These are phyloP conservation scores for Solanum aculeatissimum DNA, from an alignment of 305 asterid genomes.

Conservation along the genomic window DNA sequence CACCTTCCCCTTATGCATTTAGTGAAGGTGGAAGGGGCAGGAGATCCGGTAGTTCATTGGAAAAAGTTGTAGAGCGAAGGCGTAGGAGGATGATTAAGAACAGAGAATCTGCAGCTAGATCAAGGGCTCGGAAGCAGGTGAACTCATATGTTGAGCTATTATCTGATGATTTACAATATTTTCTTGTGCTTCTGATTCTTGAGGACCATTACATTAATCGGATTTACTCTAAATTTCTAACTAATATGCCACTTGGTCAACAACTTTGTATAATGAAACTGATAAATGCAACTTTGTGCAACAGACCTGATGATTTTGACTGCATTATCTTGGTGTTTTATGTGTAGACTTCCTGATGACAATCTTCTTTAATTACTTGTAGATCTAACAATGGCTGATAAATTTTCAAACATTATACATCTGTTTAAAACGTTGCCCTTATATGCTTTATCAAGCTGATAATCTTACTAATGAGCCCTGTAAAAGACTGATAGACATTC, in stretches of 20 bases:
- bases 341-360: not conserved
- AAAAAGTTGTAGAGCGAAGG: constrained; percentile 96
- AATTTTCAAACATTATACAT: not conserved
- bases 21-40: constrained; percentile 63
- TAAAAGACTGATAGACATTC: not conserved
- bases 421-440: not conserved
- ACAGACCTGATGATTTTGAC: not conserved
- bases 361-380: not conserved
- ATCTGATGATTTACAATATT: not conserved
- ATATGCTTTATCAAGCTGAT: not conserved
- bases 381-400: not conserved
- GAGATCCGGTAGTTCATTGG: constrained; percentile 55
- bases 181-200: not conserved
- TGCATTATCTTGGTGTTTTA: not conserved
- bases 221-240: not conserved
- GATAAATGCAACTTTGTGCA: not conserved
- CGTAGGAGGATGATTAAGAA: constrained; percentile 94
- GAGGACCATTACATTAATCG: not conserved
- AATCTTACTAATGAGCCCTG: not conserved
- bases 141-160: constrained; percentile 5
- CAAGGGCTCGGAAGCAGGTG: constrained; percentile 98
- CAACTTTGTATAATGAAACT: not conserved
- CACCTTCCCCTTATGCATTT: constrained; percentile 58
- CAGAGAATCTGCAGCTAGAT: constrained; percentile 95
- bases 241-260: not conserved